phyloP scores from a whole-genome alignment of 2,329 filamentous ascomycete genomes.

The Hymenoscyphus repandus region DNA sequence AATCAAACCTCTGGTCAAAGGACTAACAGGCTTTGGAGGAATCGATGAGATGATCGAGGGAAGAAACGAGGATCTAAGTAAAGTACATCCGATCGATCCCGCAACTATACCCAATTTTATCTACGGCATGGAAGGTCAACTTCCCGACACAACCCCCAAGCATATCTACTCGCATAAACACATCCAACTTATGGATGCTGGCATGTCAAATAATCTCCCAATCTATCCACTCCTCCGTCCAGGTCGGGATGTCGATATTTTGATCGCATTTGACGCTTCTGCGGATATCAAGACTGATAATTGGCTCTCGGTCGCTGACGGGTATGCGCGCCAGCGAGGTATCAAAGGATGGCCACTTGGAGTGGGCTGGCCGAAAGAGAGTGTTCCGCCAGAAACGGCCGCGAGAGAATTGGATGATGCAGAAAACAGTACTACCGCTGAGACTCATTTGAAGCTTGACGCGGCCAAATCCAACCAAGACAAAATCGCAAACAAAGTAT shows the following conservation, averaged over 20 bases:
- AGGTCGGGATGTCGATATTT: conserved; percentile 80
- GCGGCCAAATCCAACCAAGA: conserved; percentile 50
- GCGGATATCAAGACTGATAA: conserved; percentile 89
- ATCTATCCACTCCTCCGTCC: conserved; percentile 91
- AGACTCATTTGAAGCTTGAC: conserved; percentile 59
- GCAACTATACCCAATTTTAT: conserved; percentile 87
- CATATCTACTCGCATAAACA: conserved; percentile 68
- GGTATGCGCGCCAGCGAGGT: conserved; percentile 83
- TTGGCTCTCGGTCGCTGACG: conserved; percentile 91
- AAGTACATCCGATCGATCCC: conserved; percentile 91
- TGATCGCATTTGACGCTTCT: conserved; percentile 91
- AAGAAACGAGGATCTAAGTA: conserved; percentile 76
- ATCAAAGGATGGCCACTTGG: conserved; percentile 94
- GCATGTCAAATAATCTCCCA: conserved; percentile 97
- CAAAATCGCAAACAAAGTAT: conserved; percentile 19
- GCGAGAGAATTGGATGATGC: conserved; percentile 63
- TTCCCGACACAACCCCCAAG: conserved; percentile 73
- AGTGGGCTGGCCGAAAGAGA: conserved; percentile 78
- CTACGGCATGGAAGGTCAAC: conserved; percentile 69
- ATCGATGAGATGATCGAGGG: conserved; percentile 80
- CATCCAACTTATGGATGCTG: conserved; percentile 87
- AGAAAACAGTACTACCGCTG: conserved; percentile 47
- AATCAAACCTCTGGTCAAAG: conserved; percentile 73
- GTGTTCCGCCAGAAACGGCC: conserved; percentile 53
- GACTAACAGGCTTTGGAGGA: conserved; percentile 66